These are phyloP conservation scores for Ceratocystis papillata DNA, from an alignment of 2,329 filamentous ascomycete genomes.

Conservation along the genomic window DNA sequence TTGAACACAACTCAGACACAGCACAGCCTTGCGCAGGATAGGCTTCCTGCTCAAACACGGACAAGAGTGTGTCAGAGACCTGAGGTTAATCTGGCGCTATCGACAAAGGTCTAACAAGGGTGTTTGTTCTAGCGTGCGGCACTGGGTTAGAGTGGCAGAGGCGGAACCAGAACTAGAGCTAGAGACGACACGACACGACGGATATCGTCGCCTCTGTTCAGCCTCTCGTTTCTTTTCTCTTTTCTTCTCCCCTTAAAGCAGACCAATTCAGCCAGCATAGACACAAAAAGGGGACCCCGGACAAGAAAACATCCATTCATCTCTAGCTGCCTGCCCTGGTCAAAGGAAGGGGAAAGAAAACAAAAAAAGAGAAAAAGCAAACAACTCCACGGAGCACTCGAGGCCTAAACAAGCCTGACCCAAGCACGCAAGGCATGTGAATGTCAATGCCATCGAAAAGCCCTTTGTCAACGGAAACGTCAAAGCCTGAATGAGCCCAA, in stretches of 20 bases:
- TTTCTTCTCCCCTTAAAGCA: too few species aligned
- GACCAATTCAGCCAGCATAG: too few species aligned
- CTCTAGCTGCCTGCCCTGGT: too few species aligned
- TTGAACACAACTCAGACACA: too few species aligned
- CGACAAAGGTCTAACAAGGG: neutral
- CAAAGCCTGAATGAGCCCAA: slow-evolving; percentile 6
- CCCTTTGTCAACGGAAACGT: slow-evolving; percentile 12
- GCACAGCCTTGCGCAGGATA: neutral
- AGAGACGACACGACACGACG: neutral
- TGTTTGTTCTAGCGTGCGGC: neutral
- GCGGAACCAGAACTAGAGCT: too few species aligned
- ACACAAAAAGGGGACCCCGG: too few species aligned
- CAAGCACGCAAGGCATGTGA: neutral
- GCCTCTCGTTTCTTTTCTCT: neutral
- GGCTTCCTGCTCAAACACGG: neutral
- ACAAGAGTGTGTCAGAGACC: neutral
- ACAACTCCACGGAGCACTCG: too few species aligned
- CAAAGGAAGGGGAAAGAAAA: too few species aligned
- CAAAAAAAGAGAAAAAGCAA: too few species aligned
- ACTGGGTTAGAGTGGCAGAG: neutral
- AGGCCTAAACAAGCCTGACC: too few species aligned
- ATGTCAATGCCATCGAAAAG: neutral
- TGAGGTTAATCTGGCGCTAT: neutral
- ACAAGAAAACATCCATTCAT: too few species aligned
- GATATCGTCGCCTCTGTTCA: neutral